Conservation (phyloP, 2,329 filamentous ascomycete genomes). For the Cordyceps fumosorosea region DNA sequence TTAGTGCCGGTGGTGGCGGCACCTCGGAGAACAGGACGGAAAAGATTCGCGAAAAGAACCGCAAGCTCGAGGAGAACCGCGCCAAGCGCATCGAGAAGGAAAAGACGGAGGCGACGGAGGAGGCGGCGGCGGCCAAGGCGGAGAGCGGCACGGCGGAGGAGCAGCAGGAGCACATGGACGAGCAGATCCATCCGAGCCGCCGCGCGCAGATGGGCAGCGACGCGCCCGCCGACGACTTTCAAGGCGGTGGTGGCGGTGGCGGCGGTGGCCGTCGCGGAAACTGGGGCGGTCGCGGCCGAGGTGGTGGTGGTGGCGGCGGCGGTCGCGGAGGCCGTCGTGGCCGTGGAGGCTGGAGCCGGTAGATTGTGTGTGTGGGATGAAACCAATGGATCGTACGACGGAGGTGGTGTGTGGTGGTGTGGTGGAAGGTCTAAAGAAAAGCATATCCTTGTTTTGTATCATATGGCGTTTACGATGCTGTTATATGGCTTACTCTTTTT, state of each 20-base stretch:
- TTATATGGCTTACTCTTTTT: neutral
- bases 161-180: slow-evolving; percentile 24
- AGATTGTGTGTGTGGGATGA: neutral
- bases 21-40: slow-evolving; percentile 65
- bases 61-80: slow-evolving; percentile 67
- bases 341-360: neutral
- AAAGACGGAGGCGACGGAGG: slow-evolving; percentile 24
- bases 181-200: slow-evolving; percentile 47
- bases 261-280: slow-evolving; percentile 2
- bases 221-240: slow-evolving; percentile 15
- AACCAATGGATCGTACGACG: neutral
- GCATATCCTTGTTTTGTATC: slow-evolving; percentile 4
- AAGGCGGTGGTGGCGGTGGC: neutral
- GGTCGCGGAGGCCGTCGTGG: slow-evolving; percentile 5
- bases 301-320: slow-evolving; percentile 3
- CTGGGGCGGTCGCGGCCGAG: neutral
- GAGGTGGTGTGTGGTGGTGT: neutral
- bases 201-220: slow-evolving; percentile 23
- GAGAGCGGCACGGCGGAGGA: slow-evolving; percentile 21
- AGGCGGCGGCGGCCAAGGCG: slow-evolving; percentile 17
- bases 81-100: slow-evolving; percentile 41
- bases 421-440: slow-evolving; percentile 6
- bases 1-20: slow-evolving; percentile 77
- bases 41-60: slow-evolving; percentile 81
- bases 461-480: slow-evolving; percentile 1